These are phyloP conservation scores for Conticribra weissflogii DNA, from an alignment of 108 stramenopile genomes.

Conservation along the genomic window DNA sequence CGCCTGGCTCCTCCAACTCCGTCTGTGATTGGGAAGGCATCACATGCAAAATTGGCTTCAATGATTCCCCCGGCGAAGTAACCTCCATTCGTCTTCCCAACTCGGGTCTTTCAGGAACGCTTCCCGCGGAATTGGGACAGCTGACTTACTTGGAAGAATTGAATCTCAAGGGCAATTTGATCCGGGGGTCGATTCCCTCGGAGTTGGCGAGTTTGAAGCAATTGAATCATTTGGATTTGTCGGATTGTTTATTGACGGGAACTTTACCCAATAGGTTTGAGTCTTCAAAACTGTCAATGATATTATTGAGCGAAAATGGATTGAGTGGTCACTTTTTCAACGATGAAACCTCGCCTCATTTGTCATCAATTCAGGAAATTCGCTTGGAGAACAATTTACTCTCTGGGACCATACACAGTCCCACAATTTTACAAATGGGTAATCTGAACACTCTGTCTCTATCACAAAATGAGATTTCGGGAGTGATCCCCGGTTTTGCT, in stretches of 20 bases:
- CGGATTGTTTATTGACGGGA: constrained; percentile 29
- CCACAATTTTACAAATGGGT: constrained; percentile 17
- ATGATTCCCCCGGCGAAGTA: constrained; percentile 6
- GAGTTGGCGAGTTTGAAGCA: constrained; percentile 29
- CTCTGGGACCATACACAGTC: constrained; percentile 34
- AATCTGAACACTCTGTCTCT: constrained; percentile 46
- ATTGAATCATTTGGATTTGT: constrained; percentile 24
- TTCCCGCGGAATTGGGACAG: constrained; percentile 40
- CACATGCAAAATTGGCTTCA: constrained; percentile 25
- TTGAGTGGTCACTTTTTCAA: constrained; percentile 34
- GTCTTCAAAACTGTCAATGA: constrained; percentile 26
- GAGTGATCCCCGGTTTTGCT: constrained; percentile 42
- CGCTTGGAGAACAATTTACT: constrained; percentile 39
- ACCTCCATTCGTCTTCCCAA: constrained; percentile 22
- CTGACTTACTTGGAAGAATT: constrained; percentile 30
- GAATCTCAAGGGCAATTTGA: constrained; percentile 39
- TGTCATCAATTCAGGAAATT: constrained; percentile 34
- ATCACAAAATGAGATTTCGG: constrained; percentile 46
- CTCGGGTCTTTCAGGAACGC: constrained; percentile 42
- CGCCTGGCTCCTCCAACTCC: background rate
- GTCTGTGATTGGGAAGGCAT: constrained; percentile 60
- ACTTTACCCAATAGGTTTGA: constrained; percentile 34
- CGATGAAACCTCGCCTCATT: constrained; percentile 31
- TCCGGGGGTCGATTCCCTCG: constrained; percentile 42
- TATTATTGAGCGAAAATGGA: constrained; percentile 33